Evolutionary conservation across 1,139 yeast genomes (phyloP), one percentile per base, ranked within the genome.

Genomic region (Saccharomycopsis crataegensis): DNA sequence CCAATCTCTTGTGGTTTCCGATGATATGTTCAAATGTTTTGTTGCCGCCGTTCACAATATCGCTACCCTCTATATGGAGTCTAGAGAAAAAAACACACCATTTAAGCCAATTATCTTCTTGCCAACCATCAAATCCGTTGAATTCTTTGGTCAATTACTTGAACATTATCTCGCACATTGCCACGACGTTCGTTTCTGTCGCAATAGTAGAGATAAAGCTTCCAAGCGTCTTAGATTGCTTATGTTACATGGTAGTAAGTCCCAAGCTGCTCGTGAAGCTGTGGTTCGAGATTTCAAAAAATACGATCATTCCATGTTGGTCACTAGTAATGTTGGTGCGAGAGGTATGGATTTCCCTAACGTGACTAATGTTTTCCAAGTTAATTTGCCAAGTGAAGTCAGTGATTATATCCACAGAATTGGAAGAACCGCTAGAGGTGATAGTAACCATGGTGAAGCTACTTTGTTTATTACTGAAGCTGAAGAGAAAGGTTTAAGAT

Each of bases 361-460:
- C 62, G 94, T 93, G 38, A 72, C 87, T 33, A 86, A 87, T 63
- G 96, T 90, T 53, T 72, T 86, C 63, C 96, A 90, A 70, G 68
- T 86, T 56, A 84, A 89, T 60, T 77, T 84, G n/a, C 88, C 94
- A 59, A 70, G 76, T 47, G 89, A 84, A 56, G 71, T 83, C 41
- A 81, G 91, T 14, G 85, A 86, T 59, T 91, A 91, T 66, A 81
- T 91, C 52, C 99, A 93, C 68, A 82, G 96, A 68, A 86, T 91
- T 62, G 99, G 99, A 58, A 84, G 99, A 76, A 91, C 98, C 28
- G 98, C 96, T 49, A 82, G 99, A 72, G 96, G 93, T 57, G 97
- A 97, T 58, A 79, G 79, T 60, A 73, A 76, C 41, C 6, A 16
- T 6, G 99, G 99, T 61, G 72, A 73, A 43, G 83, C 93, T 1